Base-by-base conservation (phyloP, 2,329 filamentous ascomycete species). In the Nothomitra cinnamomea region DNA sequence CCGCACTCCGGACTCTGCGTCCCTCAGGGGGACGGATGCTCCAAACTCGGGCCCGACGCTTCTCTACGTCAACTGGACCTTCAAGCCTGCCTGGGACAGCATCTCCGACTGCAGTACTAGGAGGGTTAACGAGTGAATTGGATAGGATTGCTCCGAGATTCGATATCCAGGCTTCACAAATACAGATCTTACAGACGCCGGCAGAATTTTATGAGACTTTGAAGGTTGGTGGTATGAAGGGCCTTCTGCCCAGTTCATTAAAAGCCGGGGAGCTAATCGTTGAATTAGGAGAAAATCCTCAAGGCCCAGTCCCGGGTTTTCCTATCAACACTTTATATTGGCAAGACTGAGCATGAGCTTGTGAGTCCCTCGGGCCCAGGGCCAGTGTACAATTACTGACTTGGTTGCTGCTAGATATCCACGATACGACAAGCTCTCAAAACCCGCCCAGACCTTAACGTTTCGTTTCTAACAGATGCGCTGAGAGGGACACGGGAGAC, bases 301-400 rank as follows among this genome's bases (percentile, higher is more conserved):
- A 78, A 76, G 57, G 92, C 92, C 8, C 79, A 87, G 66, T 75
- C 71, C 52, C 79, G 86, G 56, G 83, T 98, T 59, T 98, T 94
- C 65, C 72, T 98, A 51, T 94, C 89, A n/a, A 98, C 92, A 0
- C 71, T 98, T 52, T 98, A 98, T 65, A 92, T 98, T 64, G 92
- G 92, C 58, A 94, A 90, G 66, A 85, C 85, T 1, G 92, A 98
- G 68, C 76, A 83, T 67, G 92, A 96, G 61, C 75, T 98, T 62
- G 79, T 82, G 70, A 53, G 71, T 55, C 10, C 22, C 13, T 13
- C 25, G 61, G 24, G 56, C 15, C 24, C 2, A 47, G 19, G 4
- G 8, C 13, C 8, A 24, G 42, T 12, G 15, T 28, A 25, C 7
- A 12, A 51, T 15, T 47, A 40, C 52, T 58, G 40, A 58, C 51